These are phyloP conservation scores for Pseudocercospora pini-densiflorae DNA, from an alignment of 2,329 filamentous ascomycete genomes.

Conservation along the genomic window DNA sequence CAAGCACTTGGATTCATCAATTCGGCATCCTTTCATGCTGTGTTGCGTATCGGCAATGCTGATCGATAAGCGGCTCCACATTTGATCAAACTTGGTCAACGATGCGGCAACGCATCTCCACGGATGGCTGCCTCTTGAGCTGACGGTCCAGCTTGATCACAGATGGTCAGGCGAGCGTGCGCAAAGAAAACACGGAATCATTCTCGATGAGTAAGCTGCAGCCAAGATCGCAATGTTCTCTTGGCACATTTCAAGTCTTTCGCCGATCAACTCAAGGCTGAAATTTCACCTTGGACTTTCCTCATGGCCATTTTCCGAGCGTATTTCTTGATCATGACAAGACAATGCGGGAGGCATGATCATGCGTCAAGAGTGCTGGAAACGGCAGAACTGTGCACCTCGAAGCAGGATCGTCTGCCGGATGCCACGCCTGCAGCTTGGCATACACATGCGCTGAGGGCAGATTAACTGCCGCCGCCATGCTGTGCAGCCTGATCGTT, in stretches of 20 bases:
- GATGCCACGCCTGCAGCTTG: too few relatives aligned
- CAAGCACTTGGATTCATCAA: neutral
- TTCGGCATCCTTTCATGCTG: neutral
- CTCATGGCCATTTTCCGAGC: too few relatives aligned
- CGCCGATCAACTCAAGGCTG: neutral
- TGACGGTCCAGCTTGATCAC: neutral
- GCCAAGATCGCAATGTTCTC: neutral
- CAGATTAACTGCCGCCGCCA: too few relatives aligned
- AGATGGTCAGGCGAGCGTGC: neutral
- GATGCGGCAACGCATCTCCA: neutral
- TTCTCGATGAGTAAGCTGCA: neutral
- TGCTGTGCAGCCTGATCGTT: too few relatives aligned
- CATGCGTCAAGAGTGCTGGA: too few relatives aligned
- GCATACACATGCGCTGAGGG: too few relatives aligned
- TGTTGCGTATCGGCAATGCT: neutral
- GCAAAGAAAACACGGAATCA: neutral
- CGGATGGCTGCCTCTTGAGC: neutral
- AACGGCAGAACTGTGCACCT: too few relatives aligned
- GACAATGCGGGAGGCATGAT: too few relatives aligned
- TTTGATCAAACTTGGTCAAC: neutral
- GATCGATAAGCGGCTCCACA: conserved; percentile 12
- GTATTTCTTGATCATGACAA: too few relatives aligned
- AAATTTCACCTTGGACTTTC: too few relatives aligned
- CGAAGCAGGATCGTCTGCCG: too few relatives aligned
- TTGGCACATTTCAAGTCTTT: neutral